These are phyloP conservation scores for Amesomyces nigricolor DNA, from an alignment of 2,329 filamentous ascomycete genomes.

Conservation along the genomic window DNA sequence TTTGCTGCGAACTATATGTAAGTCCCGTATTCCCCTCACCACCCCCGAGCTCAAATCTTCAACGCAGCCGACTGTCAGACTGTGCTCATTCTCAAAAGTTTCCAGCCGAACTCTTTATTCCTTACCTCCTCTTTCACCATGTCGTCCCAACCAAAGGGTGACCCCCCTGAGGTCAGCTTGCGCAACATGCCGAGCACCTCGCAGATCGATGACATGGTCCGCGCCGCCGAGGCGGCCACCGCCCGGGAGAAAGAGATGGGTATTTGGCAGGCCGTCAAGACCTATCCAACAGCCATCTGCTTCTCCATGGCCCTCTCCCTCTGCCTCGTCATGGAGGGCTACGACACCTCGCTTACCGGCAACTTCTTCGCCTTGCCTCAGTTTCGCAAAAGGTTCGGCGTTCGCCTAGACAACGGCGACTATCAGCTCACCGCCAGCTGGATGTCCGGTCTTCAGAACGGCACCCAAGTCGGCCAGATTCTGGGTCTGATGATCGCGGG, in stretches of 20 bases:
- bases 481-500: slow-evolving; percentile 43
- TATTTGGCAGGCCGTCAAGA: slow-evolving; percentile 31
- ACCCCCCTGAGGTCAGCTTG: no score
- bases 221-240: no score
- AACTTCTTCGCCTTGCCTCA: slow-evolving; percentile 44
- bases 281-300: slow-evolving; percentile 43
- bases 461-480: slow-evolving; percentile 48
- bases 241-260: neutral
- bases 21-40: no score
- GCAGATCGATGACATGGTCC: no score
- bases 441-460: slow-evolving; percentile 53
- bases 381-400: slow-evolving; percentile 42
- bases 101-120: no score
- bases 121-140: no score
- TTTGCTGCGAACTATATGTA: no score
- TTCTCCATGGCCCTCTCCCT: slow-evolving; percentile 43
- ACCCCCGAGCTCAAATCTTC: no score
- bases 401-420: slow-evolving; percentile 35
- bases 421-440: slow-evolving; percentile 46
- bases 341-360: slow-evolving; percentile 46
- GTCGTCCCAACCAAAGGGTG: no score
- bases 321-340: slow-evolving; percentile 47
- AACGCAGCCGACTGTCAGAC: no score
- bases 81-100: no score
- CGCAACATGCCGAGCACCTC: no score